These are phyloP conservation scores for Aspergillus caelatus DNA, from an alignment of 2,329 filamentous ascomycete genomes.

Conservation along the genomic window DNA sequence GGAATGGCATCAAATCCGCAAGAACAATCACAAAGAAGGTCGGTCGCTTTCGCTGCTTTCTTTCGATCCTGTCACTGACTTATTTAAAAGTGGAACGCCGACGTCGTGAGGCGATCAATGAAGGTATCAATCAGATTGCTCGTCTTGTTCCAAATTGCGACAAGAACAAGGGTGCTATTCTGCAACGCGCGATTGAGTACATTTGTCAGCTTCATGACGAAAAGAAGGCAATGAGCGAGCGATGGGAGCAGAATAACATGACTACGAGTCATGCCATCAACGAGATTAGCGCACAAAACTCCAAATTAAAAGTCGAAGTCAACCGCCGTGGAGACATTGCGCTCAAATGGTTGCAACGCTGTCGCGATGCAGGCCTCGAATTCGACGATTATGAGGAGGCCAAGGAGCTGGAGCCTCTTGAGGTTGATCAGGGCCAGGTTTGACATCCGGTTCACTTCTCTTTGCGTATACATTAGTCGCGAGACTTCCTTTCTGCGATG, in stretches of 20 bases:
- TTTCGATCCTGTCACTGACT: slow-evolving; percentile 26
- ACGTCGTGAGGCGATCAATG: slow-evolving; percentile 96
- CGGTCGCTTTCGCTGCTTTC: slow-evolving; percentile 29
- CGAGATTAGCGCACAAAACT: slow-evolving; percentile 90
- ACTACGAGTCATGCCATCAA: slow-evolving; percentile 59
- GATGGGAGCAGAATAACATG: slow-evolving; percentile 48
- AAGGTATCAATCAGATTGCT: slow-evolving; percentile 96
- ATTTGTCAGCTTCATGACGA: slow-evolving; percentile 75
- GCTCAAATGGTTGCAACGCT: slow-evolving; percentile 50
- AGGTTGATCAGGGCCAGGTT: slow-evolving; percentile 36
- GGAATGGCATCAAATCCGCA: slow-evolving; percentile 96
- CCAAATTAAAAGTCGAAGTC: slow-evolving; percentile 91
- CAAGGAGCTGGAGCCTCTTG: slow-evolving; percentile 43
- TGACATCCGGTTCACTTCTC: slow-evolving; percentile 10
- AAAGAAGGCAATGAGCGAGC: slow-evolving; percentile 44
- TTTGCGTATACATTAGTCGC: slow-evolving; percentile 2
- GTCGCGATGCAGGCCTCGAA: slow-evolving; percentile 50
- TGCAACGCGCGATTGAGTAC: slow-evolving; percentile 90
- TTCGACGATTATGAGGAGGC: slow-evolving; percentile 52
- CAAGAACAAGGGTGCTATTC: slow-evolving; percentile 97
- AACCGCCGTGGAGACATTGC: slow-evolving; percentile 78
- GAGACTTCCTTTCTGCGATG: slow-evolving; percentile 12
- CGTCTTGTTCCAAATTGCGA: slow-evolving; percentile 98
- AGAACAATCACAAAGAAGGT: slow-evolving; percentile 99
- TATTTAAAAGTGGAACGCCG: slow-evolving; percentile 78